Conservation (phyloP, 2,329 filamentous ascomycete species). For the Epicoccum nigrum region DNA sequence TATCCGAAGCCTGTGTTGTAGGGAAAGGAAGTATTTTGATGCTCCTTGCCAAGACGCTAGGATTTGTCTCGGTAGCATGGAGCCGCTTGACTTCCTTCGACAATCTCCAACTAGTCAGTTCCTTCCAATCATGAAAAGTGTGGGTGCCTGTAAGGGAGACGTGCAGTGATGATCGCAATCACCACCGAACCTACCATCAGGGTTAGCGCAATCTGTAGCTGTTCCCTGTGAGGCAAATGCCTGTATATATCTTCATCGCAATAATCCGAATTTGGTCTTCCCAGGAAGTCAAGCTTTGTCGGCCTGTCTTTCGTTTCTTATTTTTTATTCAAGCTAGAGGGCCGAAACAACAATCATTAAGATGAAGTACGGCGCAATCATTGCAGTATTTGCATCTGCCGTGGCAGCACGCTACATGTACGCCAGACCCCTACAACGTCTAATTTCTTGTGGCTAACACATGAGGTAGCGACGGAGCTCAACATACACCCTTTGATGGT, state of each 20-base stretch:
- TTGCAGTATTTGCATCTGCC: slow-evolving; percentile 16
- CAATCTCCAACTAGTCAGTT: too few relatives aligned
- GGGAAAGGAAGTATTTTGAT: too few relatives aligned
- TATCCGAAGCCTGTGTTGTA: too few relatives aligned
- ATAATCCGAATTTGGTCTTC: too few relatives aligned
- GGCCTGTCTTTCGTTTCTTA: neutral
- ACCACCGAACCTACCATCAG: neutral
- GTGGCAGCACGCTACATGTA: slow-evolving; percentile 24
- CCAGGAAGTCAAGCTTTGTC: too few relatives aligned
- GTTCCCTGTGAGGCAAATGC: neutral
- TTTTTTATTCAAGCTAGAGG: too few relatives aligned
- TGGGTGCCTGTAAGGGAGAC: neutral
- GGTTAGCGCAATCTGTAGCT: neutral
- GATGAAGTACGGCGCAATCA: slow-evolving; percentile 5
- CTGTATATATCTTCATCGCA: neutral
- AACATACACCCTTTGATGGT: slow-evolving; percentile 26
- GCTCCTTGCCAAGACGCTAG: too few relatives aligned
- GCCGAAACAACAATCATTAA: too few relatives aligned
- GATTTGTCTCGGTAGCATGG: too few relatives aligned
- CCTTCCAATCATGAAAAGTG: neutral
- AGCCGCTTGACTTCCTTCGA: too few relatives aligned
- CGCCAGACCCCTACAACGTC: neutral
- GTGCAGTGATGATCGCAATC: slow-evolving; percentile 1
- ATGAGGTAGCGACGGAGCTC: slow-evolving; percentile 24
- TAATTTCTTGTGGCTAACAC: slow-evolving; percentile 2